A percentile compares a stretch with the other conserved stretches of the same genome.
These are phyloP conservation scores for Ophiostoma tasmaniense DNA, from an alignment of 2,329 filamentous ascomycete species.

Conservation along the genomic window DNA sequence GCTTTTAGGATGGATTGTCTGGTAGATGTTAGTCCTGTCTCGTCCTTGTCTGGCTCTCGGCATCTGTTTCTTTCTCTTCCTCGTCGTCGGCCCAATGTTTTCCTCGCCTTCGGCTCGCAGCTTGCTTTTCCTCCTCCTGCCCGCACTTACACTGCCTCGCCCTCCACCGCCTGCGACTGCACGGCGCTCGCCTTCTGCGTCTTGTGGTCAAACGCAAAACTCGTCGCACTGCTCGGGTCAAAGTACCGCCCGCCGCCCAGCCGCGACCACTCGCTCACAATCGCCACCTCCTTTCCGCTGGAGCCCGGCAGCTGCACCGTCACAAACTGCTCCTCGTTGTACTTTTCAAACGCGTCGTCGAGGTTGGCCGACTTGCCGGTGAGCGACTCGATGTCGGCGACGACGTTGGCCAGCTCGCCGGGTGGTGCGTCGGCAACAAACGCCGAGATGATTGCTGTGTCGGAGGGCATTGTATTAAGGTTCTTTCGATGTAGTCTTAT, in stretches of 20 bases:
- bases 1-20: slow-evolving; percentile 55
- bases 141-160: slow-evolving; percentile 63
- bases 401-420: slow-evolving; percentile 50
- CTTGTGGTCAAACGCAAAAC: slow-evolving; percentile 79
- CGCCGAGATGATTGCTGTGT: slow-evolving; percentile 59
- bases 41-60: background rate
- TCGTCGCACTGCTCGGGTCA: slow-evolving; percentile 79
- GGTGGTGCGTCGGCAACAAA: slow-evolving; percentile 93
- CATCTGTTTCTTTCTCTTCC: background rate
- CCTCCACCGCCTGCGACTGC: slow-evolving; percentile 72
- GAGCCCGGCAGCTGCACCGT: slow-evolving; percentile 84
- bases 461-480: slow-evolving; percentile 15
- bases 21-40: slow-evolving; percentile 48
- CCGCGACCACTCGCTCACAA: slow-evolving; percentile 75
- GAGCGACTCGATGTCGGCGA: slow-evolving; percentile 82
- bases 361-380: slow-evolving; percentile 66
- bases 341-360: slow-evolving; percentile 77
- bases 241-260: slow-evolving; percentile 64
- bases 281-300: slow-evolving; percentile 64
- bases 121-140: background rate
- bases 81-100: slow-evolving; percentile 24
- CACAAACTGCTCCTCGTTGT: slow-evolving; percentile 90
- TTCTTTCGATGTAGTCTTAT: too few species aligned
- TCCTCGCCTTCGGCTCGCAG: slow-evolving; percentile 10
- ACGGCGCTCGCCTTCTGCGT: slow-evolving; percentile 75